Percentiles rank a stretch among this genome's conserved stretches.
phyloP scores from a whole-genome alignment of 2,329 filamentous ascomycete genomes.

The Zymoseptoria brevis region DNA sequence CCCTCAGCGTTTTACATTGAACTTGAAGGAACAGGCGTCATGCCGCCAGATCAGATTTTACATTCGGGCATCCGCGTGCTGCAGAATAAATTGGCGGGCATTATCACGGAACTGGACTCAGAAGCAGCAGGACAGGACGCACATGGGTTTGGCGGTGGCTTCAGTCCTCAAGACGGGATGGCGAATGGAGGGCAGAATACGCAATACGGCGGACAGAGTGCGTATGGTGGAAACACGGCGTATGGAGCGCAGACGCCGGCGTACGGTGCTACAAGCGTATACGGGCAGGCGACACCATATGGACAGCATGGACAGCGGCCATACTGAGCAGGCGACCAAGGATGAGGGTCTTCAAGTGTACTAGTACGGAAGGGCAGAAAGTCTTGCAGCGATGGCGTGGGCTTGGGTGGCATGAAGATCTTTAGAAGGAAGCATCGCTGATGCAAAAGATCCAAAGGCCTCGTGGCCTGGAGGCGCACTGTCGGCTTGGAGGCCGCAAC shows the following conservation, averaged over 20 bases:
- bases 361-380: not conserved
- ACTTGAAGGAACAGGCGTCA: conserved; percentile 78
- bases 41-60: conserved; percentile 84
- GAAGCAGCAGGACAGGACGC: conserved; percentile 45
- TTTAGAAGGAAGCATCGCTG: not conserved
- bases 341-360: not conserved
- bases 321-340: not conserved
- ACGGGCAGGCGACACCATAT: conserved; percentile 42
- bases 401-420: not conserved
- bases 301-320: conserved; percentile 8
- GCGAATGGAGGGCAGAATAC: conserved; percentile 60
- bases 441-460: not conserved
- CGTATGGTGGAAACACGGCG: conserved; percentile 43
- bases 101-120: conserved; percentile 59
- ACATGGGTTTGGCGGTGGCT: conserved; percentile 45
- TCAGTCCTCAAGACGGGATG: conserved; percentile 43
- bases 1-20: conserved; percentile 81
- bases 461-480: no score
- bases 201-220: conserved; percentile 56
- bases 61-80: conserved; percentile 80
- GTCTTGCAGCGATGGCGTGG: not conserved
- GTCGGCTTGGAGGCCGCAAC: no score
- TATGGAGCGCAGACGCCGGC: conserved; percentile 34
- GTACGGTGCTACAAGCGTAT: conserved; percentile 50
- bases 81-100: conserved; percentile 78